phyloP scores from a whole-genome alignment of 192 early-diverging fungal species.

The Rhizophagus clarus region DNA sequence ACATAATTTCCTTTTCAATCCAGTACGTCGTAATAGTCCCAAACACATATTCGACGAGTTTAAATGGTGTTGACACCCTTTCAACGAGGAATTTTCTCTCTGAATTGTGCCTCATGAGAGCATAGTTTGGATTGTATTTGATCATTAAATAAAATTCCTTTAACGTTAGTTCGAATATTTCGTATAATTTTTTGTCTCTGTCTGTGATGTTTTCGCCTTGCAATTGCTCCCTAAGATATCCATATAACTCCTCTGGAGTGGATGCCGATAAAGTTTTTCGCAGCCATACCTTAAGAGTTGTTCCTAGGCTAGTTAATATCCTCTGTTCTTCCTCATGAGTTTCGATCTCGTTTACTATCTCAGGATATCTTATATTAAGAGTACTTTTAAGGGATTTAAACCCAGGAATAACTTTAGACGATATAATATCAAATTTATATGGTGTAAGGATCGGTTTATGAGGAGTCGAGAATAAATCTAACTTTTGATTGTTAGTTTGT shows the following conservation, averaged over 20 bases:
- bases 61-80: conserved; percentile 25
- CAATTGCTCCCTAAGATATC: conserved; percentile 13
- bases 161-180: conserved; percentile 11
- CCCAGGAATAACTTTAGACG: conserved; percentile 22
- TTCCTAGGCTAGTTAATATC: conserved; percentile 18
- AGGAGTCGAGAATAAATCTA: conserved; percentile 18
- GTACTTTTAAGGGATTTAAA: conserved; percentile 32
- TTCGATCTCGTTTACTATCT: conserved; percentile 31
- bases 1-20: conserved; percentile 28
- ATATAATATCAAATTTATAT: conserved; percentile 27
- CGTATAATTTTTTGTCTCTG: conserved; percentile 5
- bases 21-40: conserved; percentile 15
- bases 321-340: conserved; percentile 22
- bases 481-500: conserved; percentile 16
- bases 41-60: conserved; percentile 30
- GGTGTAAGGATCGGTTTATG: conserved; percentile 28
- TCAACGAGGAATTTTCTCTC: conserved; percentile 31
- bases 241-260: conserved; percentile 2
- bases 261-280: conserved; percentile 20
- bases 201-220: conserved; percentile 18
- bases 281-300: conserved; percentile 9
- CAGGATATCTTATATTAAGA: conserved; percentile 26
- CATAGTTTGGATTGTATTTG: conserved; percentile 28
- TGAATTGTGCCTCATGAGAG: conserved; percentile 16
- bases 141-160: conserved; percentile 16